phyloP scores from a whole-genome alignment of 2,329 filamentous ascomycete genomes.

The Trichoderma lentiforme region DNA sequence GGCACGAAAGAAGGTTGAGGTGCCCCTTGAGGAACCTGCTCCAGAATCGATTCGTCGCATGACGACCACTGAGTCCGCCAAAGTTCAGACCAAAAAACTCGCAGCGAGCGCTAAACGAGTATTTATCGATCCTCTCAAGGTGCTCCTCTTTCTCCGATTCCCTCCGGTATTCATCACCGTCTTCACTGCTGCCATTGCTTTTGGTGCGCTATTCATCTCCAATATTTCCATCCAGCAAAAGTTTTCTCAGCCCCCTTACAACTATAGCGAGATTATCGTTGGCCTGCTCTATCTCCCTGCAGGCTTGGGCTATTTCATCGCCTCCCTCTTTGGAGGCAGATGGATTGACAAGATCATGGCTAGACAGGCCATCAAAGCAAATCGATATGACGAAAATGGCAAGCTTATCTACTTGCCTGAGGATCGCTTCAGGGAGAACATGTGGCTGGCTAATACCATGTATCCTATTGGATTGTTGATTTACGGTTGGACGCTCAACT shows the following conservation, averaged over 20 bases:
- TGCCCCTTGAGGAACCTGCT: not conserved
- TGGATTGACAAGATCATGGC: conserved; percentile 84
- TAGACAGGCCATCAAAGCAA: conserved; percentile 67
- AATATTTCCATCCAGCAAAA: conserved; percentile 74
- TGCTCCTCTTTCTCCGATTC: conserved; percentile 69
- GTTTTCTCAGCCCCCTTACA: conserved; percentile 65
- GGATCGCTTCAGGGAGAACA: conserved; percentile 79
- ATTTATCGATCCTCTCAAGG: conserved; percentile 68
- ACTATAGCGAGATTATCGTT: conserved; percentile 64
- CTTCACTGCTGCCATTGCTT: conserved; percentile 70
- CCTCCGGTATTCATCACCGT: conserved; percentile 72
- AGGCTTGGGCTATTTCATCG: conserved; percentile 60
- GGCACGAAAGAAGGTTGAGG: conserved; percentile 31
- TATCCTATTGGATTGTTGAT: conserved; percentile 69
- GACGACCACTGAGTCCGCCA: conserved; percentile 60
- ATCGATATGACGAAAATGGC: conserved; percentile 64
- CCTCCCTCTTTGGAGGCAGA: conserved; percentile 27
- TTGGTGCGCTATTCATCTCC: conserved; percentile 70
- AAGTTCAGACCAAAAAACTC: conserved; percentile 52
- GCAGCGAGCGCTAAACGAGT: conserved; percentile 54
- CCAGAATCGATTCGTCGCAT: conserved; percentile 41
- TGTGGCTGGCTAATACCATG: conserved; percentile 68
- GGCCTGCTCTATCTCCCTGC: conserved; percentile 76
- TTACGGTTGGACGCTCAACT: conserved; percentile 72
- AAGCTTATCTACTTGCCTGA: conserved; percentile 68